phyloP scores from a whole-genome alignment of 495 filamentous ascomycete species.

The Pseudoneurospora amorphoporcata region DNA sequence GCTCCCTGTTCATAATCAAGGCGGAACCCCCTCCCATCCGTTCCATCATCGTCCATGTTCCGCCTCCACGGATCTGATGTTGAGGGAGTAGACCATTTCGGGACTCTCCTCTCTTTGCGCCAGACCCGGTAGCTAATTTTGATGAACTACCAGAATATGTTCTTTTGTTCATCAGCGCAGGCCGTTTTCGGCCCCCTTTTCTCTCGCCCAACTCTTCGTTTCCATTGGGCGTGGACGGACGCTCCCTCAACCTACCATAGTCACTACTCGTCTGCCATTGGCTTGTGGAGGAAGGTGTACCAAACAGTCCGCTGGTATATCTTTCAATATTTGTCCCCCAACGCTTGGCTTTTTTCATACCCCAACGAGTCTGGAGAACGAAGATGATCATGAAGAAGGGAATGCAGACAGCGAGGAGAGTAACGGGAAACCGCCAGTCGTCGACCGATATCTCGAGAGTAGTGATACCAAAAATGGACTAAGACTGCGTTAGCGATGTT shows the following conservation, averaged over 20 bases:
- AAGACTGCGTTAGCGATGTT: background rate
- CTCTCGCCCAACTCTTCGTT: background rate
- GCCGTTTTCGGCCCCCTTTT: background rate
- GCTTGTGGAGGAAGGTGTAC: background rate
- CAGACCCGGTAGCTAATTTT: background rate
- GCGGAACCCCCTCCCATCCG: background rate
- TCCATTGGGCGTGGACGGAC: background rate
- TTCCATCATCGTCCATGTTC: background rate
- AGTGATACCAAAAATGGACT: conserved; percentile 26
- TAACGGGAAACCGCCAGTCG: conserved; percentile 23
- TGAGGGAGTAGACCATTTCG: background rate
- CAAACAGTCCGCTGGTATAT: background rate
- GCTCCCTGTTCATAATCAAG: background rate
- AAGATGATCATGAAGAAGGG: conserved; percentile 25
- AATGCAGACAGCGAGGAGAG: conserved; percentile 22
- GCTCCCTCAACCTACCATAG: background rate
- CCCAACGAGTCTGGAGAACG: conserved; percentile 16
- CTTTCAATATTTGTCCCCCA: background rate
- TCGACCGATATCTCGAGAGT: conserved; percentile 13
- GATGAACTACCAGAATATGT: background rate
- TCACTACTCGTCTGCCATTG: background rate
- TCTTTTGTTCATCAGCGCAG: background rate
- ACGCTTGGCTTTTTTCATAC: conserved; percentile 4
- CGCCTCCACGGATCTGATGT: background rate
- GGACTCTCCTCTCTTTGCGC: background rate